Percentiles rank a stretch among this genome's conserved stretches.
Conservation (phyloP, 306 rosid genomes). For the Amphicarpaea edgeworthii region DNA sequence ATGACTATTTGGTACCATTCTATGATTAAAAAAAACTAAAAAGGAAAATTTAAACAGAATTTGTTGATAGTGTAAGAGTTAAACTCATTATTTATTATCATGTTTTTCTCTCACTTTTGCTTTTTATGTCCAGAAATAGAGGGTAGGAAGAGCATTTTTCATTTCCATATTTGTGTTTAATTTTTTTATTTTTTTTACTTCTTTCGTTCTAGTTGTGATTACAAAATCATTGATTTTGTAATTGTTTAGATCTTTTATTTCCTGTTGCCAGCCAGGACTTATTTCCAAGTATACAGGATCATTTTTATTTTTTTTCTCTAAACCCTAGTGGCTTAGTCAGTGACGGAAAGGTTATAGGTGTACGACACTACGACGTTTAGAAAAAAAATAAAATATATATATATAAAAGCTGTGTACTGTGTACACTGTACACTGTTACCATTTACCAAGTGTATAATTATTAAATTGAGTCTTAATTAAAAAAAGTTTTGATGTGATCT, state of each 20-base stretch:
- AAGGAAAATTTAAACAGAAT: no score
- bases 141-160: background rate
- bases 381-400: background rate
- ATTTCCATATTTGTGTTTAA: background rate
- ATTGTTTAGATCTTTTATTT: background rate
- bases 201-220: background rate
- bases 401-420: background rate
- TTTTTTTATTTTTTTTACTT: background rate
- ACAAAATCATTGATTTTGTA: background rate
- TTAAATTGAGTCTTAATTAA: conserved; percentile 10
- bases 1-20: no score
- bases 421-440: background rate
- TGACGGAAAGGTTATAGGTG: background rate
- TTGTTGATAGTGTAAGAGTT: no score
- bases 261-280: background rate
- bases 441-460: background rate
- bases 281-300: conserved; percentile 25
- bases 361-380: background rate
- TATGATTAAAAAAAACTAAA: no score
- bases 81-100: no score
- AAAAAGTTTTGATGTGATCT: background rate
- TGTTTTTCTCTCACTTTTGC: background rate
- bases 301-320: background rate
- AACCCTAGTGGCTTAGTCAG: background rate
- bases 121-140: background rate